phyloP scores from a whole-genome alignment of 345 rosid species.

The Citrus unshiu region DNA sequence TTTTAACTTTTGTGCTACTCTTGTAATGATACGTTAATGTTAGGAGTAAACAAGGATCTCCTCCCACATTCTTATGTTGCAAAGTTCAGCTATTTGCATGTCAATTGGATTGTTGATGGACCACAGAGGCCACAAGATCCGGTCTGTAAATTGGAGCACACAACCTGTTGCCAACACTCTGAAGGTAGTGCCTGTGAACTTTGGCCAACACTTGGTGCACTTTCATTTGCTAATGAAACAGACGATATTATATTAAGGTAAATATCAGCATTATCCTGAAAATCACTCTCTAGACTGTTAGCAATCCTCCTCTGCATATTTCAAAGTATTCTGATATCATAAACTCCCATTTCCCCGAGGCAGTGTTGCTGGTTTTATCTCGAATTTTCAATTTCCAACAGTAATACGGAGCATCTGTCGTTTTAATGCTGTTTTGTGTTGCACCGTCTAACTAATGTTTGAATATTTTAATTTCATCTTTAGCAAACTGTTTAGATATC shows the following conservation, averaged over 20 bases:
- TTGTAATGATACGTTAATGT: not conserved
- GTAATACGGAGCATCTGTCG: not conserved
- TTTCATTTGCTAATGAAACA: conserved; percentile 77
- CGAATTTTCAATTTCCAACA: not conserved
- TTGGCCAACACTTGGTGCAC: conserved; percentile 61
- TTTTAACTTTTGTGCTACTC: not conserved
- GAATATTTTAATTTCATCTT: not conserved
- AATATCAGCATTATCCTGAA: not conserved
- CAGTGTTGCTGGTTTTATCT: conserved; percentile 83
- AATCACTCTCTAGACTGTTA: no score
- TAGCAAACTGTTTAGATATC: conserved; percentile 69
- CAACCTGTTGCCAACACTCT: conserved; percentile 64
- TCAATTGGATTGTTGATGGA: conserved; percentile 83
- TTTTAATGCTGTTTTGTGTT: not conserved
- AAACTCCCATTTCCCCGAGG: conserved; percentile 28
- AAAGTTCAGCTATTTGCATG: conserved; percentile 55
- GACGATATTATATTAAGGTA: conserved; percentile 78
- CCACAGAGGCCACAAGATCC: conserved; percentile 78
- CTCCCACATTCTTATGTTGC: conserved; percentile 70
- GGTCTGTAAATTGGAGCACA: conserved; percentile 79
- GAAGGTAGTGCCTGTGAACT: conserved; percentile 53
- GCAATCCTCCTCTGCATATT: no score
- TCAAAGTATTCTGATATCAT: no score
- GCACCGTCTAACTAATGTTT: not conserved
- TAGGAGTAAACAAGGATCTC: conserved; percentile 65